These are phyloP conservation scores for Canariomyces notabilis DNA, from an alignment of 2,329 filamentous ascomycete genomes.

Conservation along the genomic window DNA sequence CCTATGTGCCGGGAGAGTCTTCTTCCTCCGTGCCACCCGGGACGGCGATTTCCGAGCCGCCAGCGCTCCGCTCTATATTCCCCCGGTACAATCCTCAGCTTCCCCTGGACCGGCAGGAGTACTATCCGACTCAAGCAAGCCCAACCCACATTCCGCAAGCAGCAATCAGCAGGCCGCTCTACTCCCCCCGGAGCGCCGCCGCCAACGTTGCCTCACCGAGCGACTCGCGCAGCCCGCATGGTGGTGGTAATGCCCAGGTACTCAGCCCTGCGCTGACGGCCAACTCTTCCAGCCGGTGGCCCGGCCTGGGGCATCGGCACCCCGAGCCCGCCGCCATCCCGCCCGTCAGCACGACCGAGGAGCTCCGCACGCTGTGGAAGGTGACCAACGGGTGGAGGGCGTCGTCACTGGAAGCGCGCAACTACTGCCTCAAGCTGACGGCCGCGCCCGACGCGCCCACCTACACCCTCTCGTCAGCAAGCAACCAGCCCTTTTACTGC, in stretches of 20 bases:
- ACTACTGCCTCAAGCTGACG: slow-evolving; percentile 54
- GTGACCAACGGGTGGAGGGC: slow-evolving; percentile 66
- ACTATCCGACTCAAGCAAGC: slow-evolving; percentile 62
- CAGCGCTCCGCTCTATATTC: slow-evolving; percentile 65
- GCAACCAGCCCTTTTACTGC: slow-evolving; percentile 60
- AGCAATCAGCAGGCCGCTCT: slow-evolving; percentile 61
- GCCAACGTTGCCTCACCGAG: background rate
- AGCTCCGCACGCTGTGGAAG: slow-evolving; percentile 63
- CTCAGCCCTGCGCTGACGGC: slow-evolving; percentile 31
- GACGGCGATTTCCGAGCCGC: slow-evolving; percentile 28
- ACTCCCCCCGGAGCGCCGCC: slow-evolving; percentile 37
- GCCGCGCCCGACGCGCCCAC: slow-evolving; percentile 57
- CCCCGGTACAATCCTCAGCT: slow-evolving; percentile 66
- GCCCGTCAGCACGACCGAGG: slow-evolving; percentile 51
- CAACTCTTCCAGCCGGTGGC: slow-evolving; percentile 23
- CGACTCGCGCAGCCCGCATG: slow-evolving; percentile 23
- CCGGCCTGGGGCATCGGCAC: slow-evolving; percentile 19
- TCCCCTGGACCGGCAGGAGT: slow-evolving; percentile 62
- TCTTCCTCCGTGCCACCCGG: slow-evolving; percentile 7
- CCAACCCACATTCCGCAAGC: slow-evolving; percentile 59
- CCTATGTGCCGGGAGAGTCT: slow-evolving; percentile 19
- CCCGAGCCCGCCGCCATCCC: slow-evolving; percentile 44
- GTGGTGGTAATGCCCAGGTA: slow-evolving; percentile 26
- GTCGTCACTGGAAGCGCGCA: slow-evolving; percentile 51
- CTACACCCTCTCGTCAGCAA: slow-evolving; percentile 58